Evolutionary conservation across 1,139 yeast species (phyloP), one percentile per base, ranked within the genome.

Genomic region (Kluyveromyces sp.): DNA sequence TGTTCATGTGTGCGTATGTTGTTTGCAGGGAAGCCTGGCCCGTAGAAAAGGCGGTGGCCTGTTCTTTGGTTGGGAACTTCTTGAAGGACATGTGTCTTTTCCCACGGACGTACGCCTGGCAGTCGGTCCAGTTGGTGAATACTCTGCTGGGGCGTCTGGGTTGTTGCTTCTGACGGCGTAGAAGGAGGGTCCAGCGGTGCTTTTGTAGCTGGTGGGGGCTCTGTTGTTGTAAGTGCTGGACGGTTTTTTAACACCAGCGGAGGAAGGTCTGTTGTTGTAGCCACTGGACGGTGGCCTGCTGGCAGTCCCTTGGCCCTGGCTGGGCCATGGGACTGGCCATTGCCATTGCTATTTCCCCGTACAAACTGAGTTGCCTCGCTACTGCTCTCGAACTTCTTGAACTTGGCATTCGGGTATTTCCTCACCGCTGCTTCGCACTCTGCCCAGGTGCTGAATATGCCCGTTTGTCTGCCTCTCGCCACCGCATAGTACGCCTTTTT

Each of bases 331-430:
- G 40, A 21, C 34, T 31, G 30, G 45, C 50, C 25, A 7, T 34
- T 7, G 36, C n/a, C n/a, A 7, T n/a, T 10, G 25, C 31, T 37
- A 26, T 21, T 30, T 6, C 27, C 7, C 5, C 25, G 48, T 3
- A 68, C 59, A 55, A 69, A 77, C 1, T 54, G 55, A 35, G 56
- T 47, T 0, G 90, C 89, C 34, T 72, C 83, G 0, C 52, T 55
- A 0, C 43, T 46, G 2, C 75, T 62, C 30, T 58, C 56, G 55
- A 84, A 83, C 54, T 75, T 76, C 62, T 80, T 81, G 63, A 56
- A 81, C 5, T 58, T 57, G 2, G 88, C 83, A 6, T 79, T 78
- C 2, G 71, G 50, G 53, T 59, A 78, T 0, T 85, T 85, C n/a
- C 55, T 53, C 0, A 77, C 81, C 46, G 75, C 74, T 0, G 48